A percentile compares a stretch with the other conserved stretches of the same genome.
Conservation (phyloP, 371 early-diverging fungal species). For the Mucor plumbeus region DNA sequence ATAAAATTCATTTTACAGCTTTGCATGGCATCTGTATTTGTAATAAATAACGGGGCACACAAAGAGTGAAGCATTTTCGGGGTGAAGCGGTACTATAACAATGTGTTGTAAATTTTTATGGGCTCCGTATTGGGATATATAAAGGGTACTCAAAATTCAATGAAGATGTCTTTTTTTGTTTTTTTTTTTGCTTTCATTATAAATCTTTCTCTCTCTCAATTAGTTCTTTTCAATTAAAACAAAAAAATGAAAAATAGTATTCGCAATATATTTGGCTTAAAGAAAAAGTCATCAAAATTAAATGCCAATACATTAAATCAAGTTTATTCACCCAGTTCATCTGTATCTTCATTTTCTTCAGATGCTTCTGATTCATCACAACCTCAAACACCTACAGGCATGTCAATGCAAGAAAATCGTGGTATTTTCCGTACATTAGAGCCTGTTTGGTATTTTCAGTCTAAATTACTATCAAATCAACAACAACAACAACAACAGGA, state of each 20-base stretch:
- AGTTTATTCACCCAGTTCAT: conserved; percentile 18
- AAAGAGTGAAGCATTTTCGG: conserved; percentile 10
- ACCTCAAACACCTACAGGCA: conserved; percentile 36
- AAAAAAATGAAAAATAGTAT: conserved; percentile 18
- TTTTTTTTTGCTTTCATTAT: too few species aligned
- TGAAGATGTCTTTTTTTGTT: not conserved
- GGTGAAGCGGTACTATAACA: not conserved
- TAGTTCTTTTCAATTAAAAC: not conserved
- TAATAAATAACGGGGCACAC: conserved; percentile 1
- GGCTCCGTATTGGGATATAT: not conserved
- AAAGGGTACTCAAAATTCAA: not conserved
- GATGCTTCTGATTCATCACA: conserved; percentile 24
- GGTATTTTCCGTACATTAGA: conserved; percentile 54
- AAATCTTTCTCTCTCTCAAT: conserved; percentile 3
- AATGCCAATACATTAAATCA: conserved; percentile 12
- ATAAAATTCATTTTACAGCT: conserved; percentile 15
- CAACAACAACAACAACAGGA: conserved; percentile 11
- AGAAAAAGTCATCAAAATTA: conserved; percentile 16
- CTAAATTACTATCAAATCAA: conserved; percentile 18
- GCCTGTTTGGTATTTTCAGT: conserved; percentile 45
- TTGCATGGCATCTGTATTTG: conserved; percentile 11
- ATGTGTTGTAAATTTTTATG: conserved; percentile 7
- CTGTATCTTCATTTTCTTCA: conserved; percentile 36
- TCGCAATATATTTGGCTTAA: conserved; percentile 22
- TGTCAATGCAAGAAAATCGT: conserved; percentile 31